phyloP scores from a whole-genome alignment of 768 basidiomycete species.

The Mycena rebaudengoi region DNA sequence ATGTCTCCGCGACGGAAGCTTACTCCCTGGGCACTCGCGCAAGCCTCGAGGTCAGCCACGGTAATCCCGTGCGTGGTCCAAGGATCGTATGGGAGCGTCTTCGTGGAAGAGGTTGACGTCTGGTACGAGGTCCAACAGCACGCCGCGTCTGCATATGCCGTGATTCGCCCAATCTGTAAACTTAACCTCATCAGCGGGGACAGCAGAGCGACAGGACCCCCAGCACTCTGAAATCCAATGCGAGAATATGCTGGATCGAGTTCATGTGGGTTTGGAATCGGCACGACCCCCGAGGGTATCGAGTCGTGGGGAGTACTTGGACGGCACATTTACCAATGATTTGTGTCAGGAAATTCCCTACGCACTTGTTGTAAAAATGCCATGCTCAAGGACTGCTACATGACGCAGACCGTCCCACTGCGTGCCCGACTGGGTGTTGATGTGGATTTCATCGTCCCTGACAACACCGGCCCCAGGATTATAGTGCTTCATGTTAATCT shows the following conservation, averaged over 20 bases:
- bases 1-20: slow-evolving; percentile 68
- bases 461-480: background rate
- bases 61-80: slow-evolving; percentile 64
- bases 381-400: slow-evolving; percentile 60
- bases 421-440: slow-evolving; percentile 23
- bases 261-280: slow-evolving; percentile 56
- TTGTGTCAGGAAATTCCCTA: slow-evolving; percentile 3
- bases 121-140: slow-evolving; percentile 71
- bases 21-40: slow-evolving; percentile 66
- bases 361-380: slow-evolving; percentile 75
- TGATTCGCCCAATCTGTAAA: slow-evolving; percentile 79
- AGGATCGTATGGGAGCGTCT: slow-evolving; percentile 65
- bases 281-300: slow-evolving; percentile 54
- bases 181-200: background rate
- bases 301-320: slow-evolving; percentile 52
- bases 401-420: slow-evolving; percentile 72
- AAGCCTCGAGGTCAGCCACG: slow-evolving; percentile 63
- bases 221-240: slow-evolving; percentile 75
- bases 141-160: slow-evolving; percentile 74
- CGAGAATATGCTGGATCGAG: slow-evolving; percentile 57
- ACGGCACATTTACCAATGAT: background rate
- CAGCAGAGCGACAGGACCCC: background rate
- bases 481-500: slow-evolving; percentile 50
- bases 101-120: slow-evolving; percentile 41
- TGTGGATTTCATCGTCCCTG: slow-evolving; percentile 25